Evolutionary conservation across 139 green algal species (phyloP).

Genomic region (Chlorella vulgaris): DNA sequence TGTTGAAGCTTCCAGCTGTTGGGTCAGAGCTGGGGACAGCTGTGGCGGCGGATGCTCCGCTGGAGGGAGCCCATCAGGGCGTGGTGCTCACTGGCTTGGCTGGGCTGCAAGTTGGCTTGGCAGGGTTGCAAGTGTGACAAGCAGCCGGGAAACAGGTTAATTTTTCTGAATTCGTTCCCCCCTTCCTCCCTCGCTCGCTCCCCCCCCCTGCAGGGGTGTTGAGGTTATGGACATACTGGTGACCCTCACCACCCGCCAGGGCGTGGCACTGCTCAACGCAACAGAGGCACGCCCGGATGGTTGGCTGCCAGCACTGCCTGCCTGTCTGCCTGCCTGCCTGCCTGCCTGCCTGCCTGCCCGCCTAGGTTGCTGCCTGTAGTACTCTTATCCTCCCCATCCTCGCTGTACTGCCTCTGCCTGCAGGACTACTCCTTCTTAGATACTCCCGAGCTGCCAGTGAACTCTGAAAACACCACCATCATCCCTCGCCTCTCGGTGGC

Average conservation of each 20-base stretch:
- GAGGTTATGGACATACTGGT: slow-evolving; percentile 43
- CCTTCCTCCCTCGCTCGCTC: too few relatives aligned
- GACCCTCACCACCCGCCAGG: slow-evolving; percentile 45
- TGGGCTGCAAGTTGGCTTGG: too few relatives aligned
- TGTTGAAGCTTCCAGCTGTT: not conserved
- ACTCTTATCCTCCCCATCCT: not conserved
- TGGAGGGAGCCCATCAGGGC: too few relatives aligned
- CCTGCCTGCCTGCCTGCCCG: too few relatives aligned
- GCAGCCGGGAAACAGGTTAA: too few relatives aligned
- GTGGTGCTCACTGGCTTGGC: too few relatives aligned
- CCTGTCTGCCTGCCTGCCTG: too few relatives aligned
- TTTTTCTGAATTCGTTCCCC: too few relatives aligned
- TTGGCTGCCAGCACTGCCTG: too few relatives aligned
- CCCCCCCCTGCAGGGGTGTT: slow-evolving; percentile 13
- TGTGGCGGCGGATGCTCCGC: too few relatives aligned
- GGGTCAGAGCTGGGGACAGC: not conserved
- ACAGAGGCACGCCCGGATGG: not conserved
- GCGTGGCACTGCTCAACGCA: slow-evolving; percentile 51
- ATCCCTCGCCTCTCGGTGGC: slow-evolving; percentile 50
- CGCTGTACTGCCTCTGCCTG: not conserved
- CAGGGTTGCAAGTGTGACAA: too few relatives aligned
- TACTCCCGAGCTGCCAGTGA: slow-evolving; percentile 30
- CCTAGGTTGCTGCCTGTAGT: too few relatives aligned
- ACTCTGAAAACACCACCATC: slow-evolving; percentile 39
- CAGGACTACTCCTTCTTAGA: slow-evolving; percentile 70